Percentiles rank a stretch among this genome's conserved stretches.
Conservation (phyloP, 164 flowering plant species). For the Paratinospora sagittata region DNA sequence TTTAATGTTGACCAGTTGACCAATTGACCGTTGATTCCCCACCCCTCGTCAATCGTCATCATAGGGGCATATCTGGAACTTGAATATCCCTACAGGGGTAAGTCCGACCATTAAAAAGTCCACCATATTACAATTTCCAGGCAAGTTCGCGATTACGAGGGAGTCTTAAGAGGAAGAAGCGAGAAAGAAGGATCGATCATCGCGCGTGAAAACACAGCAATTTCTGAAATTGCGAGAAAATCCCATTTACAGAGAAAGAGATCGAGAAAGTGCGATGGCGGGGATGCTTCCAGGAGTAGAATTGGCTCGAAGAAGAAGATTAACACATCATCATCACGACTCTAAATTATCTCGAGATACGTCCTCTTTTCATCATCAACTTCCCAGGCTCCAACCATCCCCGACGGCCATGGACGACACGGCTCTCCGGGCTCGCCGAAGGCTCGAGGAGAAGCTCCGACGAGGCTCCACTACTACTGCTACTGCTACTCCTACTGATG, state of each 20-base stretch:
- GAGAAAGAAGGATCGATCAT: background rate
- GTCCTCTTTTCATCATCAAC: constrained; percentile 5
- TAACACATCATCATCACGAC: constrained; percentile 14
- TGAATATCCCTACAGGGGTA: too few species aligned
- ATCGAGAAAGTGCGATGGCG: constrained; percentile 16
- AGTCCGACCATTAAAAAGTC: too few species aligned
- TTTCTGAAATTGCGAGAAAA: too few species aligned
- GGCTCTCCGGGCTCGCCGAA: constrained; percentile 32
- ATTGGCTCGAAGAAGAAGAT: constrained; percentile 26
- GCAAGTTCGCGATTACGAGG: background rate
- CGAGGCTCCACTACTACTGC: constrained; percentile 10
- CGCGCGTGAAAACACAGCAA: too few species aligned
- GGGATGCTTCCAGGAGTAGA: constrained; percentile 45
- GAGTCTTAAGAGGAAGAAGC: background rate
- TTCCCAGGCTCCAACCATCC: constrained; percentile 2
- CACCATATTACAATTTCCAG: background rate
- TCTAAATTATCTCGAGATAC: background rate
- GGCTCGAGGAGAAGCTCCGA: constrained; percentile 35
- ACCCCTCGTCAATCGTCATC: too few species aligned
- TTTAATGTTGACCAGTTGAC: too few species aligned
- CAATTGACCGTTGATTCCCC: too few species aligned
- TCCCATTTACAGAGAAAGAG: background rate
- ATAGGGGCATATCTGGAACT: too few species aligned
- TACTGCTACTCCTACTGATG: background rate
- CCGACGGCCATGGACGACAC: constrained; percentile 27